phyloP scores from a whole-genome alignment of 2,329 filamentous ascomycete genomes.

The Aspergillus flavus region DNA sequence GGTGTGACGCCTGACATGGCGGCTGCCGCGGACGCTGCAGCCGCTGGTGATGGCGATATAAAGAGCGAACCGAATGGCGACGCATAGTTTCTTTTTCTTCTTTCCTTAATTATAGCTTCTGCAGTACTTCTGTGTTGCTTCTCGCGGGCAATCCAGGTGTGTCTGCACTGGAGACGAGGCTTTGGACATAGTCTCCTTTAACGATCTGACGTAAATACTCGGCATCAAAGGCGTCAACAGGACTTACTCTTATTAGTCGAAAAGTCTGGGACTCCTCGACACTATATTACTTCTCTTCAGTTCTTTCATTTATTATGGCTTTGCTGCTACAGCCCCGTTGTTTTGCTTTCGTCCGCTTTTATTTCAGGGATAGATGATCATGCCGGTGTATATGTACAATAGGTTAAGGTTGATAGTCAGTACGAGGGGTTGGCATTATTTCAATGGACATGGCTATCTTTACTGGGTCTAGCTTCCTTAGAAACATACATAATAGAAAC shows the following conservation, averaged over 20 bases:
- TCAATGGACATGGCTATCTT: neutral
- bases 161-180: conserved; percentile 15
- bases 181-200: conserved; percentile 24
- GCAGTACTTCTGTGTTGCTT: conserved; percentile 5
- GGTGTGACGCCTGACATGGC: conserved; percentile 41
- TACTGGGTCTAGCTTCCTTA: neutral
- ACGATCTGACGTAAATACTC: conserved; percentile 32
- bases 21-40: conserved; percentile 28
- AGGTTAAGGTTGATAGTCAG: conserved; percentile 9
- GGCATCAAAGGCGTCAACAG: conserved; percentile 31
- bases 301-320: conserved; percentile 18
- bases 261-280: conserved; percentile 25
- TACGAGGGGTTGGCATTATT: neutral
- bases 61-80: conserved; percentile 41
- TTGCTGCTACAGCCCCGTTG: conserved; percentile 1
- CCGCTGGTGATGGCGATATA: conserved; percentile 32
- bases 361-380: conserved; percentile 21
- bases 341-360: conserved; percentile 11
- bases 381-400: conserved; percentile 25
- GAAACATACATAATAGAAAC: neutral
- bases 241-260: conserved; percentile 23
- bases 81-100: conserved; percentile 10
- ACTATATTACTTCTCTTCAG: conserved; percentile 21
- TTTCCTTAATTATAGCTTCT: conserved; percentile 4
- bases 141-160: conserved; percentile 15